Base-by-base conservation (phyloP, 257 asterid genomes). In the Solanum okadae region DNA sequence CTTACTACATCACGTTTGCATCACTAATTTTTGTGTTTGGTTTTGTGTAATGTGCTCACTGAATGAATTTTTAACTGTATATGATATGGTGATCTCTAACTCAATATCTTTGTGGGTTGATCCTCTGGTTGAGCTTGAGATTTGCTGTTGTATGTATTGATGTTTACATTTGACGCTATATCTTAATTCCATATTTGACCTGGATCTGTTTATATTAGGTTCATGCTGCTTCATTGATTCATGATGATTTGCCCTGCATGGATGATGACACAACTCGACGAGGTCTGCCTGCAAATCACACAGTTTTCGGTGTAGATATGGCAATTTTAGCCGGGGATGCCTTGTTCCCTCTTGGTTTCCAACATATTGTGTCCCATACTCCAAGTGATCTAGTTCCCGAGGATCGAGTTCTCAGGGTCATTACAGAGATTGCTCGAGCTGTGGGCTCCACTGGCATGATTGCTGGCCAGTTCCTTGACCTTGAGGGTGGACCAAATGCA, bases 371-470 rank as follows among this genome's bases (percentile, higher is more conserved):
- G 63, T 91, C 98, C 78, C 97, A 95, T 90, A 95, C 98, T 49
- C 96, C 99, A 20, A 86, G 87, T 2, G 94, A 93, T 75, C 98
- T 96, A 2, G 98, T 97, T 81, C 98, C 98, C 0, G 96, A 97
- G 89, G 84, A 91, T 56, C 93, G 90, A 56, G 93, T 96, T 88
- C 96, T 97, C 25, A 87, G 88, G 49, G 98, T 96, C 23, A 90
- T 97, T 87, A 93, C 98, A 0, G 99, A 97, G 94, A 97, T 97
- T 20, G 99, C 98, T 14, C 91, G 98, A 86, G 95, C 99, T 18
- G 99, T 96, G 92, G 99, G 99, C 83, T 95, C 99, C 90, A 95
- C 98, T 1, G 98, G 99, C 6, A 96, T 96, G 99, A 98, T 97
- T 52, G 99, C 98, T 0, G 98, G 99, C 52, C 99, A 96, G 91